Evolutionary conservation across 768 basidiomycete species (phyloP).

Genomic region (Leccinum uliginosum): DNA sequence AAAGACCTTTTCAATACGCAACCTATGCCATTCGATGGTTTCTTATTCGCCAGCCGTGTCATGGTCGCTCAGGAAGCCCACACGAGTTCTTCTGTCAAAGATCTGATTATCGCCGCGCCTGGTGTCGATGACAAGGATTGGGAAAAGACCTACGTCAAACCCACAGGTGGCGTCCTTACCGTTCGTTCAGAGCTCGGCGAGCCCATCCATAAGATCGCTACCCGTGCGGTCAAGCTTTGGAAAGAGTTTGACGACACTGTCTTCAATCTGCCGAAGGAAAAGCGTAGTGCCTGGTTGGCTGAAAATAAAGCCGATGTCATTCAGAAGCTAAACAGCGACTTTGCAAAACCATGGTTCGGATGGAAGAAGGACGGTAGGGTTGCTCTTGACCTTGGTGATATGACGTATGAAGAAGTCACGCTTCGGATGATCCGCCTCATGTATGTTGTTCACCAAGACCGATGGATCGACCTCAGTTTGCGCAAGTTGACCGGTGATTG

Average conservation of each 20-base stretch:
- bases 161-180: conserved; percentile 94
- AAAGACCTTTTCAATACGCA: conserved; percentile 74
- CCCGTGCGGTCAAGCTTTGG: conserved; percentile 95
- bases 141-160: conserved; percentile 93
- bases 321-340: conserved; percentile 88
- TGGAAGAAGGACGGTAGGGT: conserved; percentile 89
- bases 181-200: conserved; percentile 98
- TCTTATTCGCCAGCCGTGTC: conserved; percentile 92
- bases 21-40: conserved; percentile 98
- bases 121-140: conserved; percentile 87
- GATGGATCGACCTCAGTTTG: conserved; percentile 91
- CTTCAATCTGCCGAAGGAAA: conserved; percentile 94
- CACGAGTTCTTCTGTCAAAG: conserved; percentile 91
- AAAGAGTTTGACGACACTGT: conserved; percentile 97
- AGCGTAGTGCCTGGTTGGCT: conserved; percentile 81
- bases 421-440: conserved; percentile 90
- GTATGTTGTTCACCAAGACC: conserved; percentile 86
- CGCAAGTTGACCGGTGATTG: conserved; percentile 96
- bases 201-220: conserved; percentile 99
- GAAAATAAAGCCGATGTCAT: conserved; percentile 90
- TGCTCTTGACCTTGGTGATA: conserved; percentile 84
- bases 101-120: conserved; percentile 90
- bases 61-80: conserved; percentile 99
- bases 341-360: conserved; percentile 96
- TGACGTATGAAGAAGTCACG: conserved; percentile 98